Percentiles rank a stretch among this genome's conserved stretches.
These are phyloP conservation scores for Mortierella sp. DNA, from an alignment of 371 early-diverging fungal species.

Conservation along the genomic window DNA sequence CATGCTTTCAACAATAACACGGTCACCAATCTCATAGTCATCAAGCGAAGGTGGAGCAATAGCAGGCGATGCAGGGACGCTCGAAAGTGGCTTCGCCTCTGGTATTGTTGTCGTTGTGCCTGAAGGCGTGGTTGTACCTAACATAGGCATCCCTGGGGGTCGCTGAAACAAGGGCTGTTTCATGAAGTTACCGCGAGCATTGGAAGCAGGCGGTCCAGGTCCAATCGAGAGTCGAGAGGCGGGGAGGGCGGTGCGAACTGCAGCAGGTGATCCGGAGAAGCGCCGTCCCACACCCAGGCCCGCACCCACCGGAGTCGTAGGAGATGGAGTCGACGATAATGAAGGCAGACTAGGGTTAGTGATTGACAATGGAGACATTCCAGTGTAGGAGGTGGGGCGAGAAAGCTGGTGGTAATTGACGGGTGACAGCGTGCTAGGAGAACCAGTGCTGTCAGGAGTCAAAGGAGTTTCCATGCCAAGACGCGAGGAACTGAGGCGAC, in stretches of 20 bases:
- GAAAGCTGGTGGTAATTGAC: conserved; percentile 11
- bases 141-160: conserved; percentile 15
- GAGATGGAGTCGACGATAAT: conserved; percentile 37
- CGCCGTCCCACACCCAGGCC: conserved; percentile 4
- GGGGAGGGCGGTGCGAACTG: conserved; percentile 21
- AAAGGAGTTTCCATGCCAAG: conserved; percentile 19
- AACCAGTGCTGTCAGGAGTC: too few relatives aligned
- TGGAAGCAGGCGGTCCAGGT: conserved; percentile 7
- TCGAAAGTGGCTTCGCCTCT: conserved; percentile 10
- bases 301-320: conserved; percentile 19
- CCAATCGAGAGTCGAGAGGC: conserved; percentile 32
- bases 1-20: conserved; percentile 78
- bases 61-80: conserved; percentile 17
- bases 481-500: conserved; percentile 16
- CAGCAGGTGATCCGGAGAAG: conserved; percentile 37
- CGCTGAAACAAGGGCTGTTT: conserved; percentile 49
- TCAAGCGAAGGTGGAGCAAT: conserved; percentile 48
- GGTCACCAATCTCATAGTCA: conserved; percentile 61
- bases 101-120: neutral
- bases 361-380: conserved; percentile 35
- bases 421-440: too few relatives aligned
- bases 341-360: conserved; percentile 23
- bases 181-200: conserved; percentile 20
- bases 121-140: too few relatives aligned
- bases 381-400: conserved; percentile 34